Evolutionary conservation across 805 yeast species (phyloP).

Genomic region (Blastobotrys terrestris): DNA sequence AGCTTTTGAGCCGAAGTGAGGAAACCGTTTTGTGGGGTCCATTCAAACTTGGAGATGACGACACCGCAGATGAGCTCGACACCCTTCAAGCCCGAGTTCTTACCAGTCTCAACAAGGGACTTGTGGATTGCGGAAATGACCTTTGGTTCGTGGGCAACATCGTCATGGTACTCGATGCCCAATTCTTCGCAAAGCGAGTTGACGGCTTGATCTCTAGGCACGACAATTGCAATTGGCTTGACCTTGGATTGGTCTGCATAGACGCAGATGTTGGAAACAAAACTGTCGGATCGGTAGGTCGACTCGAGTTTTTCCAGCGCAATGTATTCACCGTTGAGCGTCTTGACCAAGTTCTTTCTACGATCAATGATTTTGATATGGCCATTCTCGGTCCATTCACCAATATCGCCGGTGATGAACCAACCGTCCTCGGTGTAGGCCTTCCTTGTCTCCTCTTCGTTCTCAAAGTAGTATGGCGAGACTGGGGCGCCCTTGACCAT

Average conservation of each 20-base stretch:
- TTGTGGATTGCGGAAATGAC: conserved; percentile 50
- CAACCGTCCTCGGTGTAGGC: conserved; percentile 82
- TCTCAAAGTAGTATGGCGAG: conserved; percentile 71
- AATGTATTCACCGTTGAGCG: conserved; percentile 94
- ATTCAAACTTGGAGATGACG: conserved; percentile 78
- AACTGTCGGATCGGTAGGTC: conserved; percentile 74
- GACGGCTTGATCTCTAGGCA: conserved; percentile 69
- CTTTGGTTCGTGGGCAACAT: conserved; percentile 48
- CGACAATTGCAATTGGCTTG: conserved; percentile 86
- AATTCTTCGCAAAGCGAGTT: conserved; percentile 53
- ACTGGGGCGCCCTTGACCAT: conserved; percentile 72
- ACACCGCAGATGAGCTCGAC: conserved; percentile 79
- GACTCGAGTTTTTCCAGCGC: conserved; percentile 94
- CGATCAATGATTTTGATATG: conserved; percentile 83
- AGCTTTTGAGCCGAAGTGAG: conserved; percentile 95
- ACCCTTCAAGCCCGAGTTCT: conserved; percentile 71
- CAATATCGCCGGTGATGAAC: conserved; percentile 97
- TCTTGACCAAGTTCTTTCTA: conserved; percentile 92
- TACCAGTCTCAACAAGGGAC: conserved; percentile 67
- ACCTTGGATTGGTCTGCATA: conserved; percentile 85
- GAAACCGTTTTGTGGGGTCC: conserved; percentile 95
- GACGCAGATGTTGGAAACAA: conserved; percentile 78
- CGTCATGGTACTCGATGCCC: conserved; percentile 46
- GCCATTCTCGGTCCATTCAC: conserved; percentile 82
- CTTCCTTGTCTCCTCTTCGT: conserved; percentile 69